These are phyloP conservation scores for Fusarium bactridioides DNA, from an alignment of 2,329 filamentous ascomycete species.

Conservation along the genomic window DNA sequence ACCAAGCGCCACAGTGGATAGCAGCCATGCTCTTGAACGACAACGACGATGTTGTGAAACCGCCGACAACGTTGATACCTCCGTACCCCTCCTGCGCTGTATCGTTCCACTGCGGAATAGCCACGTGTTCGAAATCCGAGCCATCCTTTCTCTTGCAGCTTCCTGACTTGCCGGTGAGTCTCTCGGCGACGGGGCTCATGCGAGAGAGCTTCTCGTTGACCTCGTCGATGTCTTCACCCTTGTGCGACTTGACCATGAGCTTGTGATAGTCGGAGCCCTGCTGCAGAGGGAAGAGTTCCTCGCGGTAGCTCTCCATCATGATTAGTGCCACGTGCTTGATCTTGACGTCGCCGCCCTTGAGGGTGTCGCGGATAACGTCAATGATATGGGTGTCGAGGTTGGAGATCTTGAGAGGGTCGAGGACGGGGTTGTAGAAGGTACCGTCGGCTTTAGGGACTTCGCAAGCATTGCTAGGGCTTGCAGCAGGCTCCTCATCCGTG, in stretches of 20 bases:
- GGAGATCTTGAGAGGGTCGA: slow-evolving; percentile 53
- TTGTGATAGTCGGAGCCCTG: slow-evolving; percentile 50
- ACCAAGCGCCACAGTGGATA: slow-evolving; percentile 52
- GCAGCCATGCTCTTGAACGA: slow-evolving; percentile 55
- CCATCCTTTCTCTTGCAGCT: slow-evolving; percentile 37
- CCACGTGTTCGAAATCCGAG: slow-evolving; percentile 38
- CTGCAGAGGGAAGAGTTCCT: slow-evolving; percentile 56
- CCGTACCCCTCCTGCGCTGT: slow-evolving; percentile 41
- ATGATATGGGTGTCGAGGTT: slow-evolving; percentile 49
- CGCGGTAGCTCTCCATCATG: slow-evolving; percentile 55
- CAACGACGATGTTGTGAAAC: slow-evolving; percentile 52
- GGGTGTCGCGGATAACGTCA: slow-evolving; percentile 34
- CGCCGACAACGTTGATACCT: slow-evolving; percentile 52
- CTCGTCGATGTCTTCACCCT: slow-evolving; percentile 32
- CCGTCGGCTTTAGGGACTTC: slow-evolving; percentile 23
- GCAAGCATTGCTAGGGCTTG: slow-evolving; percentile 4
- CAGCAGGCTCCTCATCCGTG: neutral
- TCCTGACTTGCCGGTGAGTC: slow-evolving; percentile 30
- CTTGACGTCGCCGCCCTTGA: slow-evolving; percentile 42
- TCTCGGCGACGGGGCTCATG: slow-evolving; percentile 32
- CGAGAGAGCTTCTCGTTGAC: slow-evolving; percentile 40
- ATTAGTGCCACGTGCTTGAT: slow-evolving; percentile 57
- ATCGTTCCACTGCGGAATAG: slow-evolving; percentile 41
- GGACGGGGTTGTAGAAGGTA: slow-evolving; percentile 47
- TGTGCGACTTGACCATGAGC: slow-evolving; percentile 44